Evolutionary conservation across 257 asterid species (phyloP), one percentile per base, ranked within the genome.

Genomic region (Scutellaria galericulata): DNA sequence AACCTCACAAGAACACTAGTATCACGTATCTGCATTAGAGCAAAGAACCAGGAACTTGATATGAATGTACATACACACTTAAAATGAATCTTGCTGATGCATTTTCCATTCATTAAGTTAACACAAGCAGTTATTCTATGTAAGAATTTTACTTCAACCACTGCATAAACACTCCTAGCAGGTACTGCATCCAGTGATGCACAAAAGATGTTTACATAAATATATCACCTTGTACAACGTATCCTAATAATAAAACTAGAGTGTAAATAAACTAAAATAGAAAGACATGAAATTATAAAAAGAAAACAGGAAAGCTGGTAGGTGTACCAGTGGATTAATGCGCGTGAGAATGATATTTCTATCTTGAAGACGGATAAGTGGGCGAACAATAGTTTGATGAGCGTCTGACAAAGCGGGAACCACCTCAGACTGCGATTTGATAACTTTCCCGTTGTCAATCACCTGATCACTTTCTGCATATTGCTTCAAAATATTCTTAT

Each of bases 1-100:
- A 94, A 77, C 81, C 98, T 91, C 87, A 94, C 98, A 70, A 94
- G 97, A 63, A 94, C 98, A 71, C 98, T 94, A 27, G 98, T 94
- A 83, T 94, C 98, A 13, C 98, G 97, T 70, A 89, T 89, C 98
- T 94, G 86, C 68, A 70, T 72, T 7, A 70, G 41, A 2, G 73
- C 11, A 73, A 54, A 64, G 52, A 47, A 74, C 39, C 37, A 42
- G 66, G 6, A 40, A 9, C 4, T 40, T 75, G 48, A 39, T 12
- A 72, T 20, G 59, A 68, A 14, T 57, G n/a, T 22, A 55, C 37
- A 31, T 31, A 31, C 37, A 31, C 37, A 2, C 35, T 18, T 15
- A 42, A 27, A 74, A 41, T n/a, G 39, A 71, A 51, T 37, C 46
- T 24, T 48, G 41, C 66, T 8, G 66, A 72, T 66, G 46, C 45